Conservation (phyloP, 495 filamentous ascomycete species). For the Hypoxylon rickii region DNA sequence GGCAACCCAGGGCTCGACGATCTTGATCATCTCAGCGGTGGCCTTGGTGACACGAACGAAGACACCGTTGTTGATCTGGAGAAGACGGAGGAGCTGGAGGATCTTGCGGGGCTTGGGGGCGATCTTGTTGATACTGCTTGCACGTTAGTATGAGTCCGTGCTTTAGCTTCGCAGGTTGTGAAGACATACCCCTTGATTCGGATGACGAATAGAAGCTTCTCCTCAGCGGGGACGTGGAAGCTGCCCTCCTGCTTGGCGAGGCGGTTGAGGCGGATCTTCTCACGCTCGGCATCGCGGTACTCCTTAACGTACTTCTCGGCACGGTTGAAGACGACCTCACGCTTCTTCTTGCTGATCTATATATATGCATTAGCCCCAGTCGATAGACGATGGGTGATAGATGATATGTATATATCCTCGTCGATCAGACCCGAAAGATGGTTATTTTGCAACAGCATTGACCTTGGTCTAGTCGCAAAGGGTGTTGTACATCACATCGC, state of each 20-base stretch:
- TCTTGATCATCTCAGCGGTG: conserved; percentile 95
- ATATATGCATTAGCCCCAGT: conserved; percentile 14
- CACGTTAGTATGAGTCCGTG: conserved; percentile 8
- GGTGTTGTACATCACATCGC: conserved; percentile 67
- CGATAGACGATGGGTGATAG: no score
- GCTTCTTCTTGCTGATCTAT: conserved; percentile 96
- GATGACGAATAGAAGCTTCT: conserved; percentile 96
- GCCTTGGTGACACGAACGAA: conserved; percentile 98
- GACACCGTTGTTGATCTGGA: conserved; percentile 99
- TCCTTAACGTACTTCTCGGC: conserved; percentile 99
- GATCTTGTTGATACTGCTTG: conserved; percentile 97
- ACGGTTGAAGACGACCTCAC: conserved; percentile 97
- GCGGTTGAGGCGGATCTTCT: conserved; percentile 92
- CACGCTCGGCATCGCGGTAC: conserved; percentile 96
- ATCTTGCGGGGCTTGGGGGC: conserved; percentile 99
- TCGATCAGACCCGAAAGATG: conserved; percentile 99
- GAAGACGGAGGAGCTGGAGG: conserved; percentile 95
- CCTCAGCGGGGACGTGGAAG: conserved; percentile 91
- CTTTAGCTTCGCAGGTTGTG: not conserved
- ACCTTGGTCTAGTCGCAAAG: conserved; percentile 88
- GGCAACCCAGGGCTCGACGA: conserved; percentile 96
- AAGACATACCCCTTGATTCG: conserved; percentile 90
- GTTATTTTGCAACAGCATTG: conserved; percentile 97
- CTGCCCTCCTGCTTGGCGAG: conserved; percentile 88
- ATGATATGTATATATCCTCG: conserved; percentile 24